phyloP scores from a whole-genome alignment of 805 yeast genomes.

The Candida vaughaniae region DNA sequence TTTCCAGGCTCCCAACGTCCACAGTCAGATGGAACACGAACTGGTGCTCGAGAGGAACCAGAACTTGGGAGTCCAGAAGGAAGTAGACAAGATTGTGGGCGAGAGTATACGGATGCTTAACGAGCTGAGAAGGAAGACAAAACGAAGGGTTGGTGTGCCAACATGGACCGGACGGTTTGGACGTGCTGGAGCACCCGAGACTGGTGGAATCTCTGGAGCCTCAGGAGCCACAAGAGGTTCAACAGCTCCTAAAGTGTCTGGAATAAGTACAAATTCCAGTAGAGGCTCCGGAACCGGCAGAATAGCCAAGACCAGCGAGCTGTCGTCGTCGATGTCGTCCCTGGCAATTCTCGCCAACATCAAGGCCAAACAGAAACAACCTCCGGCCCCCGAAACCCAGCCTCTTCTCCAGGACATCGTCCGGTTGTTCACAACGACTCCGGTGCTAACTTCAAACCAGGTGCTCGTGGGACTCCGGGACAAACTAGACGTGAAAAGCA shows the following conservation, averaged over 20 bases:
- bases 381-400: constrained; percentile 6
- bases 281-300: background rate
- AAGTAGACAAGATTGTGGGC: constrained; percentile 56
- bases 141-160: constrained; percentile 68
- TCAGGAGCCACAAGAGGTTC: background rate
- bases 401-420: constrained; percentile 8
- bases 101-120: constrained; percentile 56
- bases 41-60: constrained; percentile 61
- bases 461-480: constrained; percentile 9
- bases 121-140: constrained; percentile 56
- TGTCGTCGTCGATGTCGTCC: constrained; percentile 49
- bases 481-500: constrained; percentile 23
- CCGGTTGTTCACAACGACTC: background rate
- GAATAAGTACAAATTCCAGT: background rate
- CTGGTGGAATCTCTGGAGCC: background rate
- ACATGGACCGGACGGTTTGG: constrained; percentile 98
- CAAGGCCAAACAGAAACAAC: constrained; percentile 30
- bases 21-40: constrained; percentile 77
- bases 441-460: constrained; percentile 8
- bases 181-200: constrained; percentile 57
- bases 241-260: background rate
- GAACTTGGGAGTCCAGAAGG: constrained; percentile 53
- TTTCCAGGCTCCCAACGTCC: constrained; percentile 63
- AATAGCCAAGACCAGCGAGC: background rate
- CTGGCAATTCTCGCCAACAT: constrained; percentile 7